Base-by-base conservation (phyloP, 345 rosid genomes). In the Cochlearia excelsa region DNA sequence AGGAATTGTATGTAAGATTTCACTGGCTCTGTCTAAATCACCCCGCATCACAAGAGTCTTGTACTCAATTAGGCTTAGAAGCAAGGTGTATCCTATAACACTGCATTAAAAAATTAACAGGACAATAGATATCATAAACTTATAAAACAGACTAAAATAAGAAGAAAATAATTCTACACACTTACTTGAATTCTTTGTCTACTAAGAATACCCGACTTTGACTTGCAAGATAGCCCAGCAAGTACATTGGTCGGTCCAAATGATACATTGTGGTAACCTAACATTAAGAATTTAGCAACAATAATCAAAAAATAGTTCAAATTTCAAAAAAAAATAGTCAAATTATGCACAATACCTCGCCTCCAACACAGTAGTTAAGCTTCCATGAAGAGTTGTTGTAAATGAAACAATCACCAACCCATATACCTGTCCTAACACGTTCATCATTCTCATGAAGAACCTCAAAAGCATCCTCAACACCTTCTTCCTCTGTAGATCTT, bases 351-450 rank as follows among this genome's bases (percentile, higher is more conserved):
- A 57, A 66, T 84, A 94, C 99, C 99, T 94, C 97, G 60, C 99
- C 99, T 68, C 99, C 97, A 42, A 94, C 97, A 74, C 99, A 90
- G 68, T 94, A 94, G 74, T 94, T 94, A 65, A 94, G 97, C 69
- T 96, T 90, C 97, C 96, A 90, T 5, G 97, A 78, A 51, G 97
- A 81, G 76, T 94, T 94, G 79, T 84, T 94, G 79, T 90, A 94
- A 69, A 94, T 94, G 72, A 94, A 94, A 80, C 99, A 94, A 73
- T 94, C 99, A 64, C 97, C 99, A 75, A 94, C 99, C 99, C 97
- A 94, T 44, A 90, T 63, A 61, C 99, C 99, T 45, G 99, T 94
- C 77, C 96, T 85, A 52, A 87, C 96, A 69, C 99, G 97, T 72
- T 94, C 99, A 80, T 85, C 92, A 69, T 82, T 82, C 74, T 94